These are phyloP conservation scores for Paracorniculantispora psalliotae DNA, from an alignment of 2,329 filamentous ascomycete genomes.

Conservation along the genomic window DNA sequence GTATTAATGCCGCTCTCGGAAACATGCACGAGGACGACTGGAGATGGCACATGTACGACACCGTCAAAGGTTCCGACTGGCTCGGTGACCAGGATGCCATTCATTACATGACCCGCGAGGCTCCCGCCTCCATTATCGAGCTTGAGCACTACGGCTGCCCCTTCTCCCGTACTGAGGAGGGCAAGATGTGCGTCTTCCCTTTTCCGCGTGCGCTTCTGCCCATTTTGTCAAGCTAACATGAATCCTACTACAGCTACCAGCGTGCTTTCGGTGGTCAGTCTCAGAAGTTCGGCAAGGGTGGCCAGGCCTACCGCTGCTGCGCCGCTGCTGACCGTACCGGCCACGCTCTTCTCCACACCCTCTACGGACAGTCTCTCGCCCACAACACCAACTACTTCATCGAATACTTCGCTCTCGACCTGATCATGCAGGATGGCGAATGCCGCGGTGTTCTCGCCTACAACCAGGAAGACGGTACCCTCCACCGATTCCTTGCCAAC, in stretches of 20 bases:
- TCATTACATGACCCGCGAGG: constrained; percentile 97
- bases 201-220: neutral
- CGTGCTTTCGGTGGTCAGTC: constrained; percentile 98
- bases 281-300: constrained; percentile 90
- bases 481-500: constrained; percentile 94
- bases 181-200: constrained; percentile 66
- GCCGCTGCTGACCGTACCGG: constrained; percentile 95
- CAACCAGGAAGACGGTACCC: constrained; percentile 97
- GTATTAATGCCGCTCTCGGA: constrained; percentile 82
- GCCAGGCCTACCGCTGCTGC: constrained; percentile 95
- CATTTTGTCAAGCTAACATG: constrained; percentile 12
- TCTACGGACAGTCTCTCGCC: constrained; percentile 93
- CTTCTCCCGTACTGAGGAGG: constrained; percentile 93
- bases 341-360: constrained; percentile 94
- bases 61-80: constrained; percentile 97
- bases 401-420: constrained; percentile 94
- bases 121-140: constrained; percentile 85
- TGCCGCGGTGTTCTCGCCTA: constrained; percentile 96
- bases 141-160: constrained; percentile 97
- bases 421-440: constrained; percentile 96
- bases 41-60: constrained; percentile 99
- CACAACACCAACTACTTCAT: constrained; percentile 99
- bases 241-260: constrained; percentile 65
- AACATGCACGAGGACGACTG: constrained; percentile 99
- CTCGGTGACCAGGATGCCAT: constrained; percentile 96